Base-by-base conservation (phyloP, 805 yeast species). In the Priceomyces fermenticarens region DNA sequence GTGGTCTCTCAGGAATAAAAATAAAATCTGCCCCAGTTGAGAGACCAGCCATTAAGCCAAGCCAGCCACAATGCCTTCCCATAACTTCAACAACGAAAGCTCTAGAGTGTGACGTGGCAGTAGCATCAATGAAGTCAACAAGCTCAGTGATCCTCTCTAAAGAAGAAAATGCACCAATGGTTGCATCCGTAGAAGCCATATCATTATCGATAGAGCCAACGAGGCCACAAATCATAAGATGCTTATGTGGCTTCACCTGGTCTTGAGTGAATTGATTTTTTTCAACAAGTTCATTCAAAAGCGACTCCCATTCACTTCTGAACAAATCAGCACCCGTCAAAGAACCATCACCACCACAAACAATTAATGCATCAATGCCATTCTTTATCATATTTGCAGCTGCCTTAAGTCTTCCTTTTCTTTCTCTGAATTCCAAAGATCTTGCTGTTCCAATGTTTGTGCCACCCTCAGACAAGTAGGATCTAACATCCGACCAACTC, bases 11-110 rank as follows among this genome's bases (percentile, higher is more conserved):
- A 12, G 95, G 95, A 48, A 85, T 84, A 54, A 85, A 78, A 36
- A 85, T 81, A 53, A 77, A 85, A 61, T 85, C 95, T 2, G 95
- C 91, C 48, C 89, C 80, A 11, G 88, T 80, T 10, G 88, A 77
- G 44, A 85, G 72, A 48, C 93, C 95, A 12, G 91, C 81, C 85
- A 84, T 80, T 46, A 85, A 67, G 1, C 86, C 91, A 47, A 85
- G 72, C 95, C 95, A 85, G 47, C 95, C 95, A 70, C 95, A 85
- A 60, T 85, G 89, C 63, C 95, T 75, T 45, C 95, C 95, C 95
- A 85, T 85, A 13, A 85, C 95, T 66, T 85, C 95, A 32, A 85
- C 81, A 31, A 85, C 87, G 55, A 85, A 85, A 3, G 91, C 93
- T 58, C 95, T 70, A 25, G 88, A 83, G 60, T 85, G 95, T 1